Base-by-base conservation (phyloP, 2,329 filamentous ascomycete species). In the Chaetomium sp. region DNA sequence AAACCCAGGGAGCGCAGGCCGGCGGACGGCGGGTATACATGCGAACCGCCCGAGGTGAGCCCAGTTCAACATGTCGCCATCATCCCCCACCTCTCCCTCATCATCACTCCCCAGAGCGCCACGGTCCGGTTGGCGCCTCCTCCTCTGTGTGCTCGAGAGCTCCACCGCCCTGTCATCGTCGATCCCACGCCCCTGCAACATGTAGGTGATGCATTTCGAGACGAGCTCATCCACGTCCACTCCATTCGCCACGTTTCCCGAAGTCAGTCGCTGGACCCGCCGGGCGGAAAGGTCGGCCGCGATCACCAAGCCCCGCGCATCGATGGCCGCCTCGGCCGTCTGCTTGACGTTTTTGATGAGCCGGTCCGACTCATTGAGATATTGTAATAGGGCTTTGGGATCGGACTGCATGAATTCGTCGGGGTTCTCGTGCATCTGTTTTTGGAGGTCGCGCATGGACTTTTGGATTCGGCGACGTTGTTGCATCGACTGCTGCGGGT, bases 191-290 rank as follows among this genome's bases (percentile, higher is more conserved):
- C 83, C 87, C 38, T 81, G 78, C 27, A 82, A 84, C 90, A 97
- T 96, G 68, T 88, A 97, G 3, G 81, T 82, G 57, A 95, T 90
- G 69, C 88, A 92, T 70, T 95, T 95, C 0, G 88, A 88, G 11
- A 97, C 83, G 66, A 97, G 95, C 64, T 96, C 89, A 59, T 97
- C 91, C 0, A 95, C 79, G 66, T 97, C 91, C 27, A 99, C 74
- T 6, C 91, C 89, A 50, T 87, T 84, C 2, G 83, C 82, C 1
- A 80, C 74, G 64, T 87, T 86, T 6, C 91, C 91, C 35, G 89
- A 77, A 1, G 87, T 84, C 33, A 95, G 78, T 51, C 86, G 84
- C 44, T 86, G 77, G 0, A 89, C 86, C 67, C 90, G 91, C 63
- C 88, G 89, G 64, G 87, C 86, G 0, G 88, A 86, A 4, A 95